These are phyloP conservation scores for Tetrapisispora arboricola DNA, from an alignment of 805 yeast genomes.

Conservation along the genomic window DNA sequence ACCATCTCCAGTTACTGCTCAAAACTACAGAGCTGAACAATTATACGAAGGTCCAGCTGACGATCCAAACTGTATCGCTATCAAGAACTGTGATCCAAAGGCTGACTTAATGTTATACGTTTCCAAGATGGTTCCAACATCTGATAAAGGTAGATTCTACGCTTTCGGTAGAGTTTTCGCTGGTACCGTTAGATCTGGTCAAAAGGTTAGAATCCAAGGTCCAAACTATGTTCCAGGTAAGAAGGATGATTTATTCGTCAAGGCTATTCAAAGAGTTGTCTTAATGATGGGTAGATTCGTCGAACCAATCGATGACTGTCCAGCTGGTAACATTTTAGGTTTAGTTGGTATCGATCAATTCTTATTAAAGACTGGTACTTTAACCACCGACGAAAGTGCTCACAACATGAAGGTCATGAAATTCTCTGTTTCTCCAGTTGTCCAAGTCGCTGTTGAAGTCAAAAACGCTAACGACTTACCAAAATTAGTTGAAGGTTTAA, in stretches of 20 bases:
- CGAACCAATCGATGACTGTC: slow-evolving; percentile 97
- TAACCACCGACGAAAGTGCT: slow-evolving; percentile 90
- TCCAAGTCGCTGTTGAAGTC: too few species aligned
- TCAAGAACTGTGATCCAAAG: slow-evolving; percentile 95
- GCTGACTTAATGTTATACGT: slow-evolving; percentile 97
- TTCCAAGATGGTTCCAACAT: slow-evolving; percentile 99
- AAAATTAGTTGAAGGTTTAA: too few species aligned
- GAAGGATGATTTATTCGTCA: slow-evolving; percentile 92
- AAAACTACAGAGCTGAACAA: slow-evolving; percentile 95
- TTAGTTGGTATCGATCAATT: slow-evolving; percentile 98
- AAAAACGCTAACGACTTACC: too few species aligned
- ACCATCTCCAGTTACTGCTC: slow-evolving; percentile 99
- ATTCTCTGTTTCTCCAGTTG: too few species aligned
- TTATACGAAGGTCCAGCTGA: slow-evolving; percentile 97
- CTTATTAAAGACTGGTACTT: slow-evolving; percentile 97
- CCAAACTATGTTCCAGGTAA: slow-evolving; percentile 98
- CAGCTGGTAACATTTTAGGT: slow-evolving; percentile 99
- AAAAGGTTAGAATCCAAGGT: slow-evolving; percentile 98
- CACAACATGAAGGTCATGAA: slow-evolving; percentile 99
- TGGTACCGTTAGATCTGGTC: slow-evolving; percentile 97
- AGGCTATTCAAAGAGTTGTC: slow-evolving; percentile 97
- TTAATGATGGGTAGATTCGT: slow-evolving; percentile 98
- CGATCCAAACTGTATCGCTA: slow-evolving; percentile 80
- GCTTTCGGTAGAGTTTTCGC: slow-evolving; percentile 99
- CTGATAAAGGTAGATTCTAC: slow-evolving; percentile 99